Base-by-base conservation (phyloP, 805 yeast genomes). In the Candida suzukii region DNA sequence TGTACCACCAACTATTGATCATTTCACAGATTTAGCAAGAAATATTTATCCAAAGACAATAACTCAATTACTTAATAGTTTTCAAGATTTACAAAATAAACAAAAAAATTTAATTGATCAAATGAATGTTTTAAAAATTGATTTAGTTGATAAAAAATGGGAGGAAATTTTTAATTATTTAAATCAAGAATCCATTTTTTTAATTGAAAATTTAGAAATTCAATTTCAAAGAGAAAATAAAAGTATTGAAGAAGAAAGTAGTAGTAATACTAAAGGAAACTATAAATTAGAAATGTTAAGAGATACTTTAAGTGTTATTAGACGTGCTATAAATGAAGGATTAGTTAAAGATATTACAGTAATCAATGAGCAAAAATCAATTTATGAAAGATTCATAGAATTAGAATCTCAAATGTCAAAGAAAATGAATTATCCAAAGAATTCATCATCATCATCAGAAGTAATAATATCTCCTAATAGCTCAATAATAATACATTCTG, bases 141-240 rank as follows among this genome's bases (percentile, higher is more conserved):
- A 73, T 33, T 48, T 73, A 24, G 65, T 81, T 4, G 80, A 77
- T 44, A 54, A 61, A 24, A 68, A 77, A 52, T 81, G 87, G 86
- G 60, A 65, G 46, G 69, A 69, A 20, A 62, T 79, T 2, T 78
- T 80, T 46, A 60, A 60, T 22, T 71, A 65, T 43, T 53, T 80
- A 40, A 62, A 75, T 35, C 54, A 61, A 3, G 76, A 76, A 45
- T 52, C 71, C 4, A 50, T 55, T 1, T 57, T 46, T 31, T 44
- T 58, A 25, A 49, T 58, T 24, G 44, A 47, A 10, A 59, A 54
- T 36, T 41, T 57, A 3, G 61, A 60, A 36, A 54, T 46, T 31
- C 35, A 31, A 17, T 12, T 31, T 13, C 17, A 19, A 58, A 56
- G 25, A 19, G 21, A 31, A 7, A 19, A 7, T 10, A 17, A 3